phyloP scores from a whole-genome alignment of 805 yeast species.

The Barnettozyma populi region DNA sequence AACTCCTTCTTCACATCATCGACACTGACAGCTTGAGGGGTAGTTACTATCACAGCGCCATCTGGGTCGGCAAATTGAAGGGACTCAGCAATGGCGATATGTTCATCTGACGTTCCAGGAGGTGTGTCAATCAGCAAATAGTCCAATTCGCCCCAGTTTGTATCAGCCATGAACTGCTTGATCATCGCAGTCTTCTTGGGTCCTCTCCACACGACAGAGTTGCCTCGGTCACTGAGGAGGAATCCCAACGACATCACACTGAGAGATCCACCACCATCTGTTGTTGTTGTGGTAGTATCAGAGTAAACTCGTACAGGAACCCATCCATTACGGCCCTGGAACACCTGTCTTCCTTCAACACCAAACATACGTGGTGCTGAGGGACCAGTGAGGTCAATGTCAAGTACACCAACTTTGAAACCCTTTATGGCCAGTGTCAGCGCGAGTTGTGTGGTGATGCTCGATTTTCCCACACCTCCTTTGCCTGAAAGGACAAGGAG shows the following conservation, averaged over 20 bases:
- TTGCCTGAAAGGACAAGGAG: conserved; percentile 84
- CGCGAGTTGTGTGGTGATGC: conserved; percentile 92
- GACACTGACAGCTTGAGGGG: conserved; percentile 91
- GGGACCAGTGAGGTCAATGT: conserved; percentile 95
- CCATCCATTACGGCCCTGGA: conserved; percentile 84
- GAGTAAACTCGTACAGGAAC: conserved; percentile 58
- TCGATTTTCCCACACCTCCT: conserved; percentile 97
- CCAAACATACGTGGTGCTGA: conserved; percentile 97
- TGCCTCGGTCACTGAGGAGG: conserved; percentile 74
- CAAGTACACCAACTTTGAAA: conserved; percentile 85
- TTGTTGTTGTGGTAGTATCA: conserved; percentile 5
- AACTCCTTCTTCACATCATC: conserved; percentile 94
- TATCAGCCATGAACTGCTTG: conserved; percentile 85
- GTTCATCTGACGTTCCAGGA: conserved; percentile 98
- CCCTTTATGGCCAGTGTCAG: conserved; percentile 69
- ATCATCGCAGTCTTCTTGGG: conserved; percentile 98
- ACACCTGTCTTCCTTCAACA: conserved; percentile 70
- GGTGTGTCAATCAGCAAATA: conserved; percentile 93
- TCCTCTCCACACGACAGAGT: conserved; percentile 96
- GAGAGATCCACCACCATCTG: conserved; percentile 16
- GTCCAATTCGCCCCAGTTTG: conserved; percentile 74
- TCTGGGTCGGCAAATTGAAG: conserved; percentile 66
- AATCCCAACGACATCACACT: conserved; percentile 86
- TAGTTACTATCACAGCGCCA: conserved; percentile 93
- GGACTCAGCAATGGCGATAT: conserved; percentile 93